Evolutionary conservation across 2,329 filamentous ascomycete genomes (phyloP), one percentile per base, ranked within the genome.

Genomic region (Ilyonectria robusta): DNA sequence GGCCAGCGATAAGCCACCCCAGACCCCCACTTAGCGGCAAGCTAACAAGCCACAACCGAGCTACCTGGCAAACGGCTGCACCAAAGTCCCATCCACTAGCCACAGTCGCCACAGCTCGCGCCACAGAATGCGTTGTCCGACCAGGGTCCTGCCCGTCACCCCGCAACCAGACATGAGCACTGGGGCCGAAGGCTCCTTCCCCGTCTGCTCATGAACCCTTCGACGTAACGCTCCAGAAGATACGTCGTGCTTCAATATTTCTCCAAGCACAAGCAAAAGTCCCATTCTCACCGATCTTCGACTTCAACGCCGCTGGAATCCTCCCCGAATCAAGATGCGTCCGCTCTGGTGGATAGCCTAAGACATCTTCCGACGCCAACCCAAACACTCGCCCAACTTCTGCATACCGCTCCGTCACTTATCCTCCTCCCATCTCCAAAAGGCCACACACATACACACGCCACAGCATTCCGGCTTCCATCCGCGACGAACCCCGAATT

Each of bases 151-250:
- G 47, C 48, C 42, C 40, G 66, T 68, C 59, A 66, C 66, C 63
- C 66, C 66, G 66, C 66, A 68, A 68, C 66, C 66, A 65, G 57
- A 58, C n/a, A 66, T 57, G 59, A 64, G 60, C 56, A 50, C 29
- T 33, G 53, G 42, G 15, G 35, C 23, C 21, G 33, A 51, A 23
- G 57, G 60, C 44, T 42, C 23, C 51, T 53, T 21, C 46, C 59
- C 42, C 59, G 48, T 59, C 56, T 29, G 15, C 26, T 42, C 42
- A 37, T 29, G 59, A 63, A 59, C 59, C 42, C 21, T 47, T 33
- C 31, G 54, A 31, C 31, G 23, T 59, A 54, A 19, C 19, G 35
- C 13, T 9, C 54, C 51, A 62, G 21, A 47, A 48, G 54, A 61
- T 40, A 54, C 46, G 55, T 35, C 47, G 51, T 33, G n/a, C 37